Evolutionary conservation across 257 asterid species (phyloP), one percentile per base, ranked within the genome.

Genomic region (Solanum pinnatisectum): DNA sequence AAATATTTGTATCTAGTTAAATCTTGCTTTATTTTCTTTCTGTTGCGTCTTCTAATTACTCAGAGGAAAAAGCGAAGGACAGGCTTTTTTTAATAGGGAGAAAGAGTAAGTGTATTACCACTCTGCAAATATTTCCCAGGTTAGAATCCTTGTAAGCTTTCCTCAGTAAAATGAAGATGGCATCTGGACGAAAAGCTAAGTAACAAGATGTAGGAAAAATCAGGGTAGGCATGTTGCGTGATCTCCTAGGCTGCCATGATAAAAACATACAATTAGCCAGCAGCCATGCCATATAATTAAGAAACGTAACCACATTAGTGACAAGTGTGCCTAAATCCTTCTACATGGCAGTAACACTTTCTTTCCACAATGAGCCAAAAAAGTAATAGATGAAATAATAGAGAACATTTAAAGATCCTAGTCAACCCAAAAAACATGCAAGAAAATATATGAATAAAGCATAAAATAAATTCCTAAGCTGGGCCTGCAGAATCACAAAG

Each of bases 101-200:
- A 71, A 88, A 84, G 87, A 23, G 73, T 4, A 36, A 56, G 65
- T 25, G 23, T 33, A 93, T 93, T 90, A 97, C 99, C 98, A 92
- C 91, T 90, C 93, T 92, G 94, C 99, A 97, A 89, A 96, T 92
- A 86, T 71, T 92, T 86, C 98, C 98, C 90, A 97, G 93, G 90
- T 92, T 89, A 63, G 93, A 88, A 90, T 97, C 98, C 89, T 93
- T 94, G 89, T 89, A 93, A 91, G 99, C 99, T 93, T 94, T 94
- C 93, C 99, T 93, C 74, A 97, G 92, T 86, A 96, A 92, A 81
- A 87, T 89, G 91, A 97, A 94, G 90, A 95, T 82, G 39, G 94
- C 94, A 90, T 97, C 99, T 74, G 98, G 95, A 82, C 98, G 99
- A 90, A 94, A 95, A 82, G 93, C 95, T 88, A 94, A 84, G 92